Evolutionary conservation across 2,329 filamentous ascomycete genomes (phyloP).

Genomic region (Nothophaeocryptopus gaeumannii): DNA sequence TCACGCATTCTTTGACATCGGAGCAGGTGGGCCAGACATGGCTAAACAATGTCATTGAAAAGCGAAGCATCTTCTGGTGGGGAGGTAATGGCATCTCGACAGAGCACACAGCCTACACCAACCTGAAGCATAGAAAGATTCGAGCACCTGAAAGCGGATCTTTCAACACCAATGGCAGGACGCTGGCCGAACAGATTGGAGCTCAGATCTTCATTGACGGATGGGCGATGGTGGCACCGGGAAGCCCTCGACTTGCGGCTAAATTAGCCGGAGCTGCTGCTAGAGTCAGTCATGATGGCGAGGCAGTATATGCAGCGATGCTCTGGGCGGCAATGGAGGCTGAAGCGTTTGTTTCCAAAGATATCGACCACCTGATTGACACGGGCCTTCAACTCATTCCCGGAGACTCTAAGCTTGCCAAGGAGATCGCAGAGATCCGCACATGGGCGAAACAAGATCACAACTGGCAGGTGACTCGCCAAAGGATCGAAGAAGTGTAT

Average conservation of each 20-base stretch:
- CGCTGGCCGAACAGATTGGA: conserved; percentile 3
- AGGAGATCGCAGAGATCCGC: background rate
- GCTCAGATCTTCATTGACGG: conserved; percentile 8
- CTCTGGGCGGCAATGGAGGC: conserved; percentile 5
- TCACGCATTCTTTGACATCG: background rate
- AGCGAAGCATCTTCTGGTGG: conserved; percentile 1
- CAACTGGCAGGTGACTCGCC: conserved; percentile 2
- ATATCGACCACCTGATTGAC: conserved; percentile 1
- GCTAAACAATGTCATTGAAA: conserved; percentile 5
- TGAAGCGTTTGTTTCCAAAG: conserved; percentile 1
- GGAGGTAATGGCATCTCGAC: conserved; percentile 2
- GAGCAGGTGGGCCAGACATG: conserved; percentile 1
- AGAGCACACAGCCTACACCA: conserved; percentile 3
- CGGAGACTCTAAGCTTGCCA: background rate
- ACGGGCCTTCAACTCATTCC: background rate
- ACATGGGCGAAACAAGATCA: background rate
- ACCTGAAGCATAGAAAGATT: conserved; percentile 1
- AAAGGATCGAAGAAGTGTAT: conserved; percentile 3
- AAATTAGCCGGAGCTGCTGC: conserved; percentile 1
- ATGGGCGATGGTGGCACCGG: conserved; percentile 2
- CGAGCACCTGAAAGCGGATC: conserved; percentile 1
- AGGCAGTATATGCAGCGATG: conserved; percentile 1
- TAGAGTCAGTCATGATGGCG: conserved; percentile 3
- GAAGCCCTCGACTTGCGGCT: background rate
- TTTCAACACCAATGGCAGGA: background rate